A percentile compares a stretch with the other conserved stretches of the same genome.
Evolutionary conservation across 108 stramenopile genomes (phyloP).

Genomic region (Cyclotella kingstonii): DNA sequence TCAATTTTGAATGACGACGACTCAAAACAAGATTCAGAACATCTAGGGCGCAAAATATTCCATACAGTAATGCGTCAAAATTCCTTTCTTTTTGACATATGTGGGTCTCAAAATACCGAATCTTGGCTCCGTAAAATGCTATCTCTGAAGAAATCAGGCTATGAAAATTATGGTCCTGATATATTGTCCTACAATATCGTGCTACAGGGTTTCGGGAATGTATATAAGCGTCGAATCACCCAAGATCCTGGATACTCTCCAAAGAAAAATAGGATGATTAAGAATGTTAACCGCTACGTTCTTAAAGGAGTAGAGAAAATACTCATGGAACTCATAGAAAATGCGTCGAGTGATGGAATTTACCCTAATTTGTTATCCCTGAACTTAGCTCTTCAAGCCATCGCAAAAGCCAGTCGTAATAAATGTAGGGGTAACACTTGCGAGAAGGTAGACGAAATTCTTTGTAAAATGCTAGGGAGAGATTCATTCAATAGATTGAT

Average conservation of each 20-base stretch:
- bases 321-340: constrained; percentile 12
- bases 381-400: constrained; percentile 30
- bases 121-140: constrained; percentile 35
- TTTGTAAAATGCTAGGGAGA: constrained; percentile 30
- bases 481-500: constrained; percentile 20
- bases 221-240: constrained; percentile 11
- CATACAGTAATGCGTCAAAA: constrained; percentile 42
- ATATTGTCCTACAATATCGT: constrained; percentile 37
- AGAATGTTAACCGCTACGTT: constrained; percentile 7
- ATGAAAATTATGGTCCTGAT: constrained; percentile 19
- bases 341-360: background rate
- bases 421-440: constrained; percentile 10
- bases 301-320: constrained; percentile 24
- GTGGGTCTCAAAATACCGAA: constrained; percentile 22
- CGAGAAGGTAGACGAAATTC: constrained; percentile 11
- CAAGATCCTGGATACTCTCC: background rate
- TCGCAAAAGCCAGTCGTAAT: constrained; percentile 25
- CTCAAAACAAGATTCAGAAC: background rate
- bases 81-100: constrained; percentile 9
- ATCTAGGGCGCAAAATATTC: constrained; percentile 28
- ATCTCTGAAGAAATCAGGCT: constrained; percentile 10
- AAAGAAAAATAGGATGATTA: background rate
- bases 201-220: constrained; percentile 25
- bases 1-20: background rate
- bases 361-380: constrained; percentile 27